Conservation (phyloP, 208 protist species). For the Acanthamoeba lenticulata region DNA sequence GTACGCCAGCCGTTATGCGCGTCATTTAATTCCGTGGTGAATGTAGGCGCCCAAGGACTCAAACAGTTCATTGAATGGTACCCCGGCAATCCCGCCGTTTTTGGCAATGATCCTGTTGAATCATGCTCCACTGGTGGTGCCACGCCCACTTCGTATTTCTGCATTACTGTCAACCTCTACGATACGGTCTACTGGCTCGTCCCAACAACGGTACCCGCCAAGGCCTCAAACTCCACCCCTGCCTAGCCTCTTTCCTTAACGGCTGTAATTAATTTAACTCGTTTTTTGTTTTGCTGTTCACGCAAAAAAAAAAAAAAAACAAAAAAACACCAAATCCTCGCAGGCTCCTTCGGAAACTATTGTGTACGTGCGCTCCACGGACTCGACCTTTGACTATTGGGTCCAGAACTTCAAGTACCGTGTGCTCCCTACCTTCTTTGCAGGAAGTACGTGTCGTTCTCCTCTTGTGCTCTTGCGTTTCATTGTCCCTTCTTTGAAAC, state of each 20-base stretch:
- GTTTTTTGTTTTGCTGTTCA: no score
- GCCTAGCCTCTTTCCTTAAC: background rate
- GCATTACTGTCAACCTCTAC: background rate
- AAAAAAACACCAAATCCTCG: no score
- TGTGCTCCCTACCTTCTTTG: background rate
- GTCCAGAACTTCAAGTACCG: conserved; percentile 39
- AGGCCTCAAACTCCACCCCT: no score
- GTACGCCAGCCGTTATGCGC: no score
- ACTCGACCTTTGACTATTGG: conserved; percentile 7
- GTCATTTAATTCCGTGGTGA: no score
- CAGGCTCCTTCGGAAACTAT: background rate
- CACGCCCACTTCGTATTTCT: background rate
- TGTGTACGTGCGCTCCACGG: background rate
- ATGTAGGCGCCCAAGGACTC: background rate
- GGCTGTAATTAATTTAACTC: no score
- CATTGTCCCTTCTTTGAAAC: background rate
- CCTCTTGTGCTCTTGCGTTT: background rate
- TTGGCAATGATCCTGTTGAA: background rate
- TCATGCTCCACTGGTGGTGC: background rate
- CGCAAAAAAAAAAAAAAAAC: no score
- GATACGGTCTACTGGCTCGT: conserved; percentile 43
- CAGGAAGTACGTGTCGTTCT: background rate
- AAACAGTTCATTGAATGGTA: conserved; percentile 9
- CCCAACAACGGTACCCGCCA: background rate
- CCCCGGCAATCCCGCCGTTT: background rate